Evolutionary conservation across 1,284 basidiomycete genomes (phyloP).

Genomic region (Cerioporus squamosus): DNA sequence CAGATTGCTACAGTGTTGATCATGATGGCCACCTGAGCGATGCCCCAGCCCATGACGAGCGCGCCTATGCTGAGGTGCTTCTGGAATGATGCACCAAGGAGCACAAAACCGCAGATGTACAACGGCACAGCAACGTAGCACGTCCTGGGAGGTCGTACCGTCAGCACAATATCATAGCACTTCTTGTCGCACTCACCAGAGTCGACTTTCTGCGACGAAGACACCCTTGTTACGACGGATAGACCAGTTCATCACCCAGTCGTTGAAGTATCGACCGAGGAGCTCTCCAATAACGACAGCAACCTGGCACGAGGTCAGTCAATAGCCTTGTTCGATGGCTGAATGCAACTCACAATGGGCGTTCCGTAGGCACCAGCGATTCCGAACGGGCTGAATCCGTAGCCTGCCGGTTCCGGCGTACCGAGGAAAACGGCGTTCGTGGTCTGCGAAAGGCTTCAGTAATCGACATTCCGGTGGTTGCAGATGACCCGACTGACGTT

Average conservation of each 20-base stretch:
- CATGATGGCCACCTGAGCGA: slow-evolving; percentile 64
- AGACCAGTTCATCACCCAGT: slow-evolving; percentile 63
- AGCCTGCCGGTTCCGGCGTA: slow-evolving; percentile 59
- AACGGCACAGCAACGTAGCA: slow-evolving; percentile 66
- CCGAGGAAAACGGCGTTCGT: slow-evolving; percentile 76
- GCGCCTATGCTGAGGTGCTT: slow-evolving; percentile 58
- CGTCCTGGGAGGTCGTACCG: slow-evolving; percentile 45
- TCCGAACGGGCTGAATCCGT: slow-evolving; percentile 55
- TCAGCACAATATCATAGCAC: background rate
- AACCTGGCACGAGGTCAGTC: slow-evolving; percentile 42
- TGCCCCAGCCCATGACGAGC: slow-evolving; percentile 71
- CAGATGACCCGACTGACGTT: slow-evolving; percentile 51
- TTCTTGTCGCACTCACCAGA: slow-evolving; percentile 51
- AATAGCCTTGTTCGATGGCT: background rate
- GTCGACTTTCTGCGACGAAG: slow-evolving; percentile 71
- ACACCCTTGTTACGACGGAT: slow-evolving; percentile 67
- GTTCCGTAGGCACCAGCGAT: slow-evolving; percentile 66
- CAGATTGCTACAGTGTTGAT: slow-evolving; percentile 69
- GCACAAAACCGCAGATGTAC: slow-evolving; percentile 67
- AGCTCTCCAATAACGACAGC: slow-evolving; percentile 72
- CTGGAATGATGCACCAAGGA: slow-evolving; percentile 62
- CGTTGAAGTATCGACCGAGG: slow-evolving; percentile 68
- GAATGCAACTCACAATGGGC: slow-evolving; percentile 54
- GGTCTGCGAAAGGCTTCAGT: slow-evolving; percentile 43
- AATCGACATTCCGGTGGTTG: background rate